These are phyloP conservation scores for Talaromyces albobiverticillius DNA, from an alignment of 2,329 filamentous ascomycete species.

Conservation along the genomic window DNA sequence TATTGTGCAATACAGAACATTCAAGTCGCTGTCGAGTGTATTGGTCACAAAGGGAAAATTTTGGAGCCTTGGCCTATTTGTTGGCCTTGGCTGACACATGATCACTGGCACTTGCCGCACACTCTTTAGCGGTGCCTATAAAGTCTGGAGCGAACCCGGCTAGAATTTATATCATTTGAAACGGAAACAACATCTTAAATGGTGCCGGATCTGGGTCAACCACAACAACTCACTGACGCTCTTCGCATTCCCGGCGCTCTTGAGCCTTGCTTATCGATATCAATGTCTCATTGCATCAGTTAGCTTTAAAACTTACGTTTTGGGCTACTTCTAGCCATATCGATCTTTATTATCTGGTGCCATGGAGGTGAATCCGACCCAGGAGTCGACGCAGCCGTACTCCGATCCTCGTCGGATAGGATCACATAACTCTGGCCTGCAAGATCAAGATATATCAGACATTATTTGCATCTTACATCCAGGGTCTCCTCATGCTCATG, in stretches of 20 bases:
- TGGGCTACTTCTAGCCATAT: neutral
- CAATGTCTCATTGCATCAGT: neutral
- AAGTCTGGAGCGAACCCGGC: neutral
- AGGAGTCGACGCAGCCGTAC: conserved; percentile 71
- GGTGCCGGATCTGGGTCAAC: neutral
- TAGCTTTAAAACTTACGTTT: neutral
- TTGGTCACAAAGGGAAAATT: neutral
- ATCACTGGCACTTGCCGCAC: neutral
- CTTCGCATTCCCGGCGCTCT: neutral
- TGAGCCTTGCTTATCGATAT: neutral
- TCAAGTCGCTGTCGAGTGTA: neutral
- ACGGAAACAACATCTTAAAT: neutral
- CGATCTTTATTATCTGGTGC: neutral
- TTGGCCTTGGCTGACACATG: neutral
- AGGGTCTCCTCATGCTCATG: conserved; percentile 67
- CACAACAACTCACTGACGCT: neutral
- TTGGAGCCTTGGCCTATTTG: neutral
- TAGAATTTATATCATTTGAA: neutral
- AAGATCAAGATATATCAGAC: conserved; percentile 78
- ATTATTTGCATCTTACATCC: conserved; percentile 88
- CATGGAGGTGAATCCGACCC: conserved; percentile 46
- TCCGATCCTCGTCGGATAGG: conserved; percentile 78
- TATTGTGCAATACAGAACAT: neutral
- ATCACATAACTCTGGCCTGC: conserved; percentile 77
- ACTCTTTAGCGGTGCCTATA: neutral